phyloP scores from a whole-genome alignment of 306 rosid species.

The Ormosia emarginata region DNA sequence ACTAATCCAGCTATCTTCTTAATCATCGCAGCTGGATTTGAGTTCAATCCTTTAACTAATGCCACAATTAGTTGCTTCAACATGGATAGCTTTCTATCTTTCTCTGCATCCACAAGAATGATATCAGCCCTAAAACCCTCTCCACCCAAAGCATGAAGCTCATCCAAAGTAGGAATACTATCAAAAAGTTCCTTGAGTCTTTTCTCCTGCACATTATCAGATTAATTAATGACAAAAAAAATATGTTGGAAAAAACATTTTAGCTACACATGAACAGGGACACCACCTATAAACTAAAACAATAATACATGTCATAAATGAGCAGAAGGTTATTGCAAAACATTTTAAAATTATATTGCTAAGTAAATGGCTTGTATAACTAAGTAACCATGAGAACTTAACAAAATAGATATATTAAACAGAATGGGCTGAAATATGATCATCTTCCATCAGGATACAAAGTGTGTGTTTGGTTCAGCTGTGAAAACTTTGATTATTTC shows the following conservation, averaged over 20 bases:
- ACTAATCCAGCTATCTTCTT: constrained; percentile 97
- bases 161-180: constrained; percentile 79
- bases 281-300: constrained; percentile 9
- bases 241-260: background rate
- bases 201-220: constrained; percentile 65
- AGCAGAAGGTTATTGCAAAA: background rate
- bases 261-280: background rate
- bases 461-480: too few relatives aligned
- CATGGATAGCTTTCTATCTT: constrained; percentile 89
- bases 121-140: constrained; percentile 81
- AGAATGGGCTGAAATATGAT: background rate
- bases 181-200: constrained; percentile 72
- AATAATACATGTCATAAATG: background rate
- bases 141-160: constrained; percentile 66
- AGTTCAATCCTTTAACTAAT: constrained; percentile 80
- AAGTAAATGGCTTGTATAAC: background rate
- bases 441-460: background rate
- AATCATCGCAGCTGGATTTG: constrained; percentile 82
- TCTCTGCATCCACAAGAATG: constrained; percentile 86
- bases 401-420: constrained; percentile 1
- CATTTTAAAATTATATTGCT: background rate
- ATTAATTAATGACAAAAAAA: constrained; percentile 12
- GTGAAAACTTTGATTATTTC: too few relatives aligned
- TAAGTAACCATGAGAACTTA: constrained; percentile 8
- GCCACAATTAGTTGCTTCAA: constrained; percentile 80